Base-by-base conservation (phyloP, 306 rosid species). In the Sicyos baderoa region DNA sequence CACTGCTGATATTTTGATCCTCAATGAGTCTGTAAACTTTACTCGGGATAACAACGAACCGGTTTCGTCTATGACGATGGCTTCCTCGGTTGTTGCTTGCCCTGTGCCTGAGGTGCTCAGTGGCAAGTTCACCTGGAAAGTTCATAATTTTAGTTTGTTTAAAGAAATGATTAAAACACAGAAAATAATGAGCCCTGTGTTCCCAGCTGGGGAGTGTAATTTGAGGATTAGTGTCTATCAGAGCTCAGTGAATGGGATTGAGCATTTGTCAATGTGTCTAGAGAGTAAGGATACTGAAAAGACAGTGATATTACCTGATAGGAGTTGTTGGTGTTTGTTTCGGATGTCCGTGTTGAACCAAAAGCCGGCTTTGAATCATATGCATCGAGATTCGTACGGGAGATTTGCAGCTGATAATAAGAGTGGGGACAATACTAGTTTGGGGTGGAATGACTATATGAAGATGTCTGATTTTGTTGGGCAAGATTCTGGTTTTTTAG, bases 371-470 rank as follows among this genome's bases (percentile, higher is more conserved):
- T 84, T 80, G 6, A 94, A 94, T 86, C 99, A 94, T 72, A 90
- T 88, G 95, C 99, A 94, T 54, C 87, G 96, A 80, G 99, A 94
- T 74, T 94, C 97, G 4, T 94, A 90, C 80, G 99, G 97, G 62
- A 82, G 97, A 51, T 94, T 94, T 78, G 97, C 97, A 0, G 95
- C 97, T 7, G 99, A 90, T 86, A 94, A 94, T 75, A 94, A 94
- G 87, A 88, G 89, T 35, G 99, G 99, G 72, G 99, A 94, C 66
- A 94, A 94, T 71, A 94, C 99, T 13, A 94, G 99, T 76, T 83
- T 94, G 91, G 99, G 99, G 8, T 94, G 99, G 99, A 94, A 90
- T 83, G 99, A 94, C 81, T 94, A 94, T 48, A 94, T 94, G 99
- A 94, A 90, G 82, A 94, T 90, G 97, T 70, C 80, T 0, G 99